A percentile compares a stretch with the other conserved stretches of the same genome.
phyloP scores from a whole-genome alignment of 176 grass and related monocot species.

The Bromus sterilis region DNA sequence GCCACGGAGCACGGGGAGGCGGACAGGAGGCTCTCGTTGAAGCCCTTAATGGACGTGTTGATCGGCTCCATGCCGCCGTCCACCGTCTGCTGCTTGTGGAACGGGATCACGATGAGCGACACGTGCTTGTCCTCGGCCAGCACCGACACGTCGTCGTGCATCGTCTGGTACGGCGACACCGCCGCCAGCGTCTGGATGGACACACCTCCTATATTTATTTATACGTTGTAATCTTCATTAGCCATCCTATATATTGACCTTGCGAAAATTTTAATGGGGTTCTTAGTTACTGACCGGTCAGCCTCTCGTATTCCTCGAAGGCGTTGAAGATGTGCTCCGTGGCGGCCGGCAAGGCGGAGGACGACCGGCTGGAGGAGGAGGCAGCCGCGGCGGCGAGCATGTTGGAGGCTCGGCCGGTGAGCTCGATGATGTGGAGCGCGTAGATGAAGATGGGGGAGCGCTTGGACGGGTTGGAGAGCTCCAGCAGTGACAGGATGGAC shows the following conservation, averaged over 20 bases:
- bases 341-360: slow-evolving; percentile 1
- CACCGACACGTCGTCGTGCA: slow-evolving; percentile 80
- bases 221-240: neutral
- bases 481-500: slow-evolving; percentile 69
- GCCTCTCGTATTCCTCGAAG: slow-evolving; percentile 69
- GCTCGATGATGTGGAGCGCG: slow-evolving; percentile 88
- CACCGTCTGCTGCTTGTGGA: slow-evolving; percentile 92
- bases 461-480: slow-evolving; percentile 66
- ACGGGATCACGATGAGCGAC: slow-evolving; percentile 71
- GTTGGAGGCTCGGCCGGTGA: slow-evolving; percentile 74
- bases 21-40: slow-evolving; percentile 66
- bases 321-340: slow-evolving; percentile 66
- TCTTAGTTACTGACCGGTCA: slow-evolving; percentile 2
- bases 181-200: slow-evolving; percentile 64
- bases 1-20: slow-evolving; percentile 61
- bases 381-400: slow-evolving; percentile 58
- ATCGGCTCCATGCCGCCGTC: slow-evolving; percentile 82
- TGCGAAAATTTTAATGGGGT: neutral
- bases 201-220: slow-evolving; percentile 28
- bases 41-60: slow-evolving; percentile 33
- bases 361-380: neutral
- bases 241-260: neutral
- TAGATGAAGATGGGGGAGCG: slow-evolving; percentile 86
- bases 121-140: slow-evolving; percentile 72
- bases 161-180: slow-evolving; percentile 65